Percentiles rank a stretch among this genome's conserved stretches.
Evolutionary conservation across 2,329 filamentous ascomycete species (phyloP).

Genomic region (Saccharata proteae): DNA sequence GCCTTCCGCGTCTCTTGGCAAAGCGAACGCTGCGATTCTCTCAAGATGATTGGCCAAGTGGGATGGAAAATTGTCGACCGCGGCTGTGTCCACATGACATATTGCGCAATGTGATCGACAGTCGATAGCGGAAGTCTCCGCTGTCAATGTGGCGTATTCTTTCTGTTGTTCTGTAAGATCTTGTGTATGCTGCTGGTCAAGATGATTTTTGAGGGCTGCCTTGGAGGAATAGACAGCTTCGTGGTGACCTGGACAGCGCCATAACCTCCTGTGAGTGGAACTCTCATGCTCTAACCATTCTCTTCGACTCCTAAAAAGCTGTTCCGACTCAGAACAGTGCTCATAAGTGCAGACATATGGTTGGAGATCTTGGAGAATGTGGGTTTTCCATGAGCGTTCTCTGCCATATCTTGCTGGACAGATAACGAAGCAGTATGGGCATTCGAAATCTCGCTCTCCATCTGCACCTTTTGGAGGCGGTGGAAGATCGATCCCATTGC

Average conservation of each 20-base stretch:
- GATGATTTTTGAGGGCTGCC: conserved; percentile 18
- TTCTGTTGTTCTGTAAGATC: conserved; percentile 19
- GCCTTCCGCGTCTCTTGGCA: conserved; percentile 14
- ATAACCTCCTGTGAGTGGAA: conserved; percentile 22
- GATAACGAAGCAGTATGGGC: conserved; percentile 27
- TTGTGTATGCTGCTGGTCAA: conserved; percentile 17
- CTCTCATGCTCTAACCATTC: conserved; percentile 26
- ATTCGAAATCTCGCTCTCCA: conserved; percentile 25
- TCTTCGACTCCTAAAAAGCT: conserved; percentile 23
- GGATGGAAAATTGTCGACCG: conserved; percentile 17
- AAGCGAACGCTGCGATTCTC: conserved; percentile 21
- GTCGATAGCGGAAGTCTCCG: conserved; percentile 21
- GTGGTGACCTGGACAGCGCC: conserved; percentile 24
- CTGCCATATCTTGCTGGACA: conserved; percentile 24
- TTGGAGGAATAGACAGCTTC: conserved; percentile 17
- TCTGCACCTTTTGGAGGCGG: conserved; percentile 20
- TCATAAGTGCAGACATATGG: conserved; percentile 25
- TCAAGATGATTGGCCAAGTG: conserved; percentile 26
- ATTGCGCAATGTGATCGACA: conserved; percentile 20
- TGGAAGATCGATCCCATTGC: conserved; percentile 21
- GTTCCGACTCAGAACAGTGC: conserved; percentile 17
- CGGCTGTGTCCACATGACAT: conserved; percentile 16
- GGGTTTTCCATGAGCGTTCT: conserved; percentile 22
- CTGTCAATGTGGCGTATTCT: conserved; percentile 18
- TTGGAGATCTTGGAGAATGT: conserved; percentile 25